phyloP scores from a whole-genome alignment of 1,284 basidiomycete species.

The Austroboletus niveus region DNA sequence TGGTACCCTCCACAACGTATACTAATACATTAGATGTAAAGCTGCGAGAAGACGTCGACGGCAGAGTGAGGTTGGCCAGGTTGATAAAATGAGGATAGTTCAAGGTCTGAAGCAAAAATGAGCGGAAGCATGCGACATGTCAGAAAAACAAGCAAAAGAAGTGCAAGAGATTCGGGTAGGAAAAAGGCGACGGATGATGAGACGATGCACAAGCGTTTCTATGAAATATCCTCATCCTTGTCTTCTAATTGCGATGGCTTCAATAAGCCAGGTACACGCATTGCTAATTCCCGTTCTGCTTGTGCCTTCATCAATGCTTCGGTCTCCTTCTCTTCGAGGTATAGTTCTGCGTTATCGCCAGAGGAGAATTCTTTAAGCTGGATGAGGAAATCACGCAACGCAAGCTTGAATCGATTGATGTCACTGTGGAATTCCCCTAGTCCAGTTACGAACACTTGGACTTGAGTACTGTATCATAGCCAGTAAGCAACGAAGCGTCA shows the following conservation, averaged over 20 bases:
- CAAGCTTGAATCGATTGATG: constrained; percentile 90
- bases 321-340: constrained; percentile 92
- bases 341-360: constrained; percentile 81
- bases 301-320: constrained; percentile 68
- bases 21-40: constrained; percentile 40
- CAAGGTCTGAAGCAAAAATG: constrained; percentile 20
- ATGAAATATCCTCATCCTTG: constrained; percentile 81
- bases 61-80: constrained; percentile 24
- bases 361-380: constrained; percentile 89
- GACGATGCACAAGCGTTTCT: constrained; percentile 15
- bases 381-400: constrained; percentile 90
- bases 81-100: constrained; percentile 30
- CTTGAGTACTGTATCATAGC: constrained; percentile 52
- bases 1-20: constrained; percentile 31
- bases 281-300: constrained; percentile 85
- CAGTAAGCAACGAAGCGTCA: constrained; percentile 11
- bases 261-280: constrained; percentile 97
- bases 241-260: constrained; percentile 95
- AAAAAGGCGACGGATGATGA: background rate
- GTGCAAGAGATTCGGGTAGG: constrained; percentile 4
- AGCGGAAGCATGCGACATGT: constrained; percentile 22
- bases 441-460: constrained; percentile 77
- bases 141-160: constrained; percentile 15
- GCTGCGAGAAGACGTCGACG: constrained; percentile 31
- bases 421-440: constrained; percentile 88